Evolutionary conservation across 2,329 filamentous ascomycete genomes (phyloP).

Genomic region (Tricladium varicosporioides): DNA sequence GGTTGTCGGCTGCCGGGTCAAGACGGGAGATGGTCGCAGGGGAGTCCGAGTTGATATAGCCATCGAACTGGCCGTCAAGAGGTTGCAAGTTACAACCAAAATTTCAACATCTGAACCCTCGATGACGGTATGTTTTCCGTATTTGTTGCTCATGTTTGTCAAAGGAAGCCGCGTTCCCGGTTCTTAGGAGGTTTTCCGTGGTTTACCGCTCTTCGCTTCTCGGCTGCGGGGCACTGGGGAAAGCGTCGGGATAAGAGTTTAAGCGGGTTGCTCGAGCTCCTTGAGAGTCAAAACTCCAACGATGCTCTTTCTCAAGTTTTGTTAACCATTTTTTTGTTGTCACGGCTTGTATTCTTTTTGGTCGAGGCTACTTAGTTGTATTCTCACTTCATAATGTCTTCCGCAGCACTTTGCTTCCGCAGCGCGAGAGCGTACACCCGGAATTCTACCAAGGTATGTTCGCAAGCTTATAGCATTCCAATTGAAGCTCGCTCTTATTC

Average conservation of each 20-base stretch:
- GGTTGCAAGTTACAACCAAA: too few relatives aligned
- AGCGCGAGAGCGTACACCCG: slow-evolving; percentile 28
- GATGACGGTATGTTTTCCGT: background rate
- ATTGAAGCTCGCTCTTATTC: background rate
- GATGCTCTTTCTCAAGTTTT: background rate
- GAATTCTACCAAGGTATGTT: slow-evolving; percentile 25
- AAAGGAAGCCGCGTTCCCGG: background rate
- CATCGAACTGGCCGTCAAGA: too few relatives aligned
- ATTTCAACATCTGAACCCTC: too few relatives aligned
- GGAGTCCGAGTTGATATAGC: too few relatives aligned
- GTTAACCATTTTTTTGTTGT: background rate
- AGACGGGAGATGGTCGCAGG: background rate
- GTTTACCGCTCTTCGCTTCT: background rate
- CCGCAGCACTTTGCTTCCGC: slow-evolving; percentile 22
- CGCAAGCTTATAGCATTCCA: slow-evolving; percentile 3
- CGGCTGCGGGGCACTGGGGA: background rate
- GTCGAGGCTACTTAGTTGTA: too few relatives aligned
- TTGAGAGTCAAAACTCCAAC: background rate
- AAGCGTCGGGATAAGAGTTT: background rate
- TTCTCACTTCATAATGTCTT: slow-evolving; percentile 24
- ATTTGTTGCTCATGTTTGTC: background rate
- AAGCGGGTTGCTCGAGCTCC: background rate
- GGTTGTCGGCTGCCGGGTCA: background rate
- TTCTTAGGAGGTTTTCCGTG: background rate
- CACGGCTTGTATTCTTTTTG: too few relatives aligned